A percentile compares a stretch with the other conserved stretches of the same genome.
These are phyloP conservation scores for Lathyrus aphaca DNA, from an alignment of 306 rosid genomes.

Conservation along the genomic window DNA sequence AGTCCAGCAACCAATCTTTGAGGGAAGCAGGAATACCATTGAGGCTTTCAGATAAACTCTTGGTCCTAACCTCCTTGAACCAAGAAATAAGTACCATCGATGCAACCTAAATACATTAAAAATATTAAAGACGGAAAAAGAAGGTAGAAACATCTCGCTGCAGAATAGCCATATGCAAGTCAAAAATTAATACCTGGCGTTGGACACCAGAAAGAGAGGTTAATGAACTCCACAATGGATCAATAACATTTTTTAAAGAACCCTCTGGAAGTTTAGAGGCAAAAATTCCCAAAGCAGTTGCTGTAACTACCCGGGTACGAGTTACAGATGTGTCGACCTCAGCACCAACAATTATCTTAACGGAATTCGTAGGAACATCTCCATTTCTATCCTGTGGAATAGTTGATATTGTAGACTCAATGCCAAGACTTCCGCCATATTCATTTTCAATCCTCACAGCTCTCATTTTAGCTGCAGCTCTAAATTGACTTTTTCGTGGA, in stretches of 20 bases:
- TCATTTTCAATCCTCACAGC: conserved; percentile 84
- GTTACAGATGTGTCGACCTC: conserved; percentile 83
- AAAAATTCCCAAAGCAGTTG: conserved; percentile 82
- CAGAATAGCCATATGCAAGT: conserved; percentile 15
- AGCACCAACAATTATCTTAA: conserved; percentile 87
- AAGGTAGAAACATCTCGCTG: conserved; percentile 10
- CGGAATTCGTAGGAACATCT: conserved; percentile 62
- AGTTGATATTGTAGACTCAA: conserved; percentile 58
- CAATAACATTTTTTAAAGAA: conserved; percentile 59
- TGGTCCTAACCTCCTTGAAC: conserved; percentile 71
- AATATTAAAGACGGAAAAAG: conserved; percentile 16
- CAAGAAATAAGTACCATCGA: conserved; percentile 89
- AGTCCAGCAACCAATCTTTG: conserved; percentile 78
- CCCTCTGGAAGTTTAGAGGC: conserved; percentile 72
- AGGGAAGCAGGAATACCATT: conserved; percentile 54
- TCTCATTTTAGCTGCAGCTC: conserved; percentile 99
- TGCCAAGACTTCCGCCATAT: conserved; percentile 51
- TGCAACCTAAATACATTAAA: conserved; percentile 66
- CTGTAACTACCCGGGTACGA: conserved; percentile 86
- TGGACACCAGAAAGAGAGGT: conserved; percentile 80
- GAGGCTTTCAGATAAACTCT: conserved; percentile 38
- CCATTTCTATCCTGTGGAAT: conserved; percentile 70
- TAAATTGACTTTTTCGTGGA: conserved; percentile 90
- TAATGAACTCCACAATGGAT: conserved; percentile 78
- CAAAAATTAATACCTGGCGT: conserved; percentile 71